Base-by-base conservation (phyloP, 371 early-diverging fungal species). In the Mortierella sp. region DNA sequence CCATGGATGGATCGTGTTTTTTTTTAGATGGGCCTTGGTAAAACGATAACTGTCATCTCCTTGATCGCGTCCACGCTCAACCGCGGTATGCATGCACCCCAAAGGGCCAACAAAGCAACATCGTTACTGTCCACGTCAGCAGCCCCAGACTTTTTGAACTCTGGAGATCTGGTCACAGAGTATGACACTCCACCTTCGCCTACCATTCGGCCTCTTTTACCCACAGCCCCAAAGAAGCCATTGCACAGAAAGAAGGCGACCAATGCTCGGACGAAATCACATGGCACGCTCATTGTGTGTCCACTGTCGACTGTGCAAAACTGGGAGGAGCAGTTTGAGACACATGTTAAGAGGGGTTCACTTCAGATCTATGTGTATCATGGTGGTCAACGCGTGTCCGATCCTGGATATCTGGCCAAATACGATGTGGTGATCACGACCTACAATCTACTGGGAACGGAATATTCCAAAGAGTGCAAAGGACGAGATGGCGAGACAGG, bases 371-470 rank as follows among this genome's bases (percentile, higher is more conserved):
- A 79, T 38, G 86, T 90, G 7, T 88, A 87, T 61, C 89, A 89
- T 67, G 90, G 89, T 18, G 66, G 81, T 10, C 48, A 58, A 19
- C 71, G 87, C 26, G 67, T 65, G 30, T 50, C 72, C 12, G 65
- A 72, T 23, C 78, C 72, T 21, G 21, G 52, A 0, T 67, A 50
- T 34, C 47, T 82, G 16, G 72, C 66, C 42, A 67, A 68, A 46
- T 71, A 86, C 55, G 90, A 90, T 60, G 78, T 90, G 5, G 90
- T 90, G 4, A 80, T 90, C 16, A 87, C 89, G 1, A 90, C 90
- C 1, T 90, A 88, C 66, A 86, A 85, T 48, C 72, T 87, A 5
- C 54, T 88, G 21, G 80, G 84, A 12, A 70, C 81, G 14, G 86
- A 88, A 63, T 85, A 81, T 56, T 83, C 81, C 23, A 82, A 76